phyloP scores from a whole-genome alignment of 176 grass and related monocot genomes.

The Bonia amplexicaulis region DNA sequence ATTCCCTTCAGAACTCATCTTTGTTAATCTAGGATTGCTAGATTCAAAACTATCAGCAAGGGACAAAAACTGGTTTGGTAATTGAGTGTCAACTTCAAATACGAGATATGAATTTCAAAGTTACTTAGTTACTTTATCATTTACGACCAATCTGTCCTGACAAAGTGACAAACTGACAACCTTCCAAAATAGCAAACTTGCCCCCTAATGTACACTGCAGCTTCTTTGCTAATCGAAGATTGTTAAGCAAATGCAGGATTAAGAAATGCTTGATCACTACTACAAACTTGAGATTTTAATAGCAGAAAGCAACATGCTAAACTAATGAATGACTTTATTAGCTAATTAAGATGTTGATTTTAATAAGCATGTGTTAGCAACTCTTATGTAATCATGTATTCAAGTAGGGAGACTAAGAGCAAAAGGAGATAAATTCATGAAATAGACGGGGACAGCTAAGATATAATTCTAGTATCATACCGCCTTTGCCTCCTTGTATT shows the following conservation, averaged over 20 bases:
- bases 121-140: background rate
- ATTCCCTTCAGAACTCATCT: background rate
- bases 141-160: background rate
- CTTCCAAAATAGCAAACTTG: background rate
- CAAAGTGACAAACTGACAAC: background rate
- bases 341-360: background rate
- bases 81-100: background rate
- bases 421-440: background rate
- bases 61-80: too few relatives aligned
- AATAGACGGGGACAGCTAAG: background rate
- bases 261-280: background rate
- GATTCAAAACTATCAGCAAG: background rate
- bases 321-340: background rate
- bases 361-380: background rate
- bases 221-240: background rate
- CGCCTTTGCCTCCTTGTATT: slow-evolving; percentile 96
- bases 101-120: background rate
- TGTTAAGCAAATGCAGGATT: background rate
- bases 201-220: background rate
- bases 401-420: background rate
- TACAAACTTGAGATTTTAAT: background rate
- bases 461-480: slow-evolving; percentile 39
- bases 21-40: background rate
- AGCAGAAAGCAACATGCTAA: background rate
- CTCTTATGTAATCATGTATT: background rate